A percentile compares a stretch with the other conserved stretches of the same genome.
Conservation (phyloP, 208 protist species). For the Tritrichomonas foetus region DNA sequence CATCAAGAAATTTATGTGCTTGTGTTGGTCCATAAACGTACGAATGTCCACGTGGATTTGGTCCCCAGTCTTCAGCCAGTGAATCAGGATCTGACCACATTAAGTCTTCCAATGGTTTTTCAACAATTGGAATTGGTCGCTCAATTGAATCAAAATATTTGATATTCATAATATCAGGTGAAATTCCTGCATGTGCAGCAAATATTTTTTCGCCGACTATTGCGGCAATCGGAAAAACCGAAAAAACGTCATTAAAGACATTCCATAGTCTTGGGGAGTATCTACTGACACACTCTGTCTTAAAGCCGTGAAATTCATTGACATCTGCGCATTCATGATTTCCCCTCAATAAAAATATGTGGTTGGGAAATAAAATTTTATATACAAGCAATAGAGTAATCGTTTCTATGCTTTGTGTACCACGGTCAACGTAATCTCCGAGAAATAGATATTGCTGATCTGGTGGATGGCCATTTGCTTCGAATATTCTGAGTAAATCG, state of each 20-base stretch:
- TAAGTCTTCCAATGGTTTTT: slow-evolving; percentile 93
- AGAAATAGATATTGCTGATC: slow-evolving; percentile 35
- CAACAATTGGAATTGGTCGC: slow-evolving; percentile 91
- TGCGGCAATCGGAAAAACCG: background rate
- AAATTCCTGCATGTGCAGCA: slow-evolving; percentile 73
- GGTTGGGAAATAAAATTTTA: background rate
- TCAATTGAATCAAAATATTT: slow-evolving; percentile 87
- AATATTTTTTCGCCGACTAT: slow-evolving; percentile 6
- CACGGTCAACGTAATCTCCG: slow-evolving; percentile 32
- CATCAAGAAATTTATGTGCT: slow-evolving; percentile 83
- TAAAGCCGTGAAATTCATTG: background rate
- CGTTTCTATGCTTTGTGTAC: background rate
- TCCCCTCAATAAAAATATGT: slow-evolving; percentile 15
- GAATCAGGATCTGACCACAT: slow-evolving; percentile 96
- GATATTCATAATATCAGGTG: slow-evolving; percentile 46
- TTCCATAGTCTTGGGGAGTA: slow-evolving; percentile 27
- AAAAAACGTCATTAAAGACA: slow-evolving; percentile 19
- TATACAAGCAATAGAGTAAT: slow-evolving; percentile 21
- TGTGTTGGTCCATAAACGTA: slow-evolving; percentile 95
- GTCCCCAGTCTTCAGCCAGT: slow-evolving; percentile 83
- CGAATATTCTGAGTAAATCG: background rate
- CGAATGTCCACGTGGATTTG: slow-evolving; percentile 94
- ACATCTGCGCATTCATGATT: background rate
- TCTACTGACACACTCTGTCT: background rate
- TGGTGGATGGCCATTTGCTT: background rate